Conservation (phyloP, 345 rosid species). For the Heritiera littoralis region DNA sequence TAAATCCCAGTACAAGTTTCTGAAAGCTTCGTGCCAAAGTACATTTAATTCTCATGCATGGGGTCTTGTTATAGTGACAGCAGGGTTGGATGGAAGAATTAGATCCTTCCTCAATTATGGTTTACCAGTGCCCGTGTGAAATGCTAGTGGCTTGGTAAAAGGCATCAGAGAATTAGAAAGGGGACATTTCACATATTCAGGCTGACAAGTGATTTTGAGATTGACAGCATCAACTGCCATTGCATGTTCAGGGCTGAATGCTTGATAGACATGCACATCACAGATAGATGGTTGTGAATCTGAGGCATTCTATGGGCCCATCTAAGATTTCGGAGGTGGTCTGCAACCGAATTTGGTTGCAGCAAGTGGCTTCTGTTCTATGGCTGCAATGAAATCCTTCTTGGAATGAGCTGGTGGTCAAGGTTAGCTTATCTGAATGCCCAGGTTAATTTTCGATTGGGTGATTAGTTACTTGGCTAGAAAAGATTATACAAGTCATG, state of each 20-base stretch:
- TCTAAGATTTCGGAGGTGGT: conserved; percentile 20
- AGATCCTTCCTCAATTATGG: conserved; percentile 92
- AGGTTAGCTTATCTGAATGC: conserved; percentile 33
- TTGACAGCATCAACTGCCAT: conserved; percentile 19
- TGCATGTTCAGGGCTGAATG: conserved; percentile 13
- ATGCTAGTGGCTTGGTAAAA: neutral
- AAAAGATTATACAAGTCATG: conserved; percentile 35
- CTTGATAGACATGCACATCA: conserved; percentile 18
- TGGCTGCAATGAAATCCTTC: conserved; percentile 28
- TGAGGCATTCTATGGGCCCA: conserved; percentile 25
- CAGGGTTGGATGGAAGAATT: conserved; percentile 92
- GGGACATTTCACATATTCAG: neutral
- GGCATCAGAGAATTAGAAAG: conserved; percentile 24
- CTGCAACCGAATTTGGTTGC: conserved; percentile 10
- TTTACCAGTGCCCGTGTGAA: conserved; percentile 65
- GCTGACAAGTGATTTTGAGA: conserved; percentile 11
- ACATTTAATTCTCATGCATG: conserved; percentile 69
- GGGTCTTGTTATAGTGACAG: conserved; percentile 93
- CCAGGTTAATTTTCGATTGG: conserved; percentile 19
- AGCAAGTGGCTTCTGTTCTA: conserved; percentile 22
- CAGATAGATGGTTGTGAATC: conserved; percentile 22
- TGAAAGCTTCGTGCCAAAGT: conserved; percentile 67
- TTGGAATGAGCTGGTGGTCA: conserved; percentile 31
- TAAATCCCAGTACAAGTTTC: conserved; percentile 63
- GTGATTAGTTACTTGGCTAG: conserved; percentile 31